Evolutionary conservation across 371 early-diverging fungal genomes (phyloP), one percentile per base, ranked within the genome.

Genomic region (Rhizopus arrhizus): DNA sequence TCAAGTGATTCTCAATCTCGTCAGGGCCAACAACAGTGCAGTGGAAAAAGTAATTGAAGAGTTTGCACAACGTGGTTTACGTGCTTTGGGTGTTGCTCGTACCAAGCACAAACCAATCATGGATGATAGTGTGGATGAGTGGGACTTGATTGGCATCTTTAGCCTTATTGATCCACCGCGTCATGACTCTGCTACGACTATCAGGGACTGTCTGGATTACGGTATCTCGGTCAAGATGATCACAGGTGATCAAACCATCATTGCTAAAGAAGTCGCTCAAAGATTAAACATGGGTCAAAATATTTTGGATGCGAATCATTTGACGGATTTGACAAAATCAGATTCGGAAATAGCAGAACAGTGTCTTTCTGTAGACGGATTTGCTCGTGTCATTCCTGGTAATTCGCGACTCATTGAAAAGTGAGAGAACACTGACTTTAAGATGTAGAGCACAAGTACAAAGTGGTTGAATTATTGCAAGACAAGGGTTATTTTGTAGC

Each of bases 121-220:
- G 15, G 59, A 59, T 31, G 59, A 59, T 5, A 82, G 79, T 9
- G 77, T 70, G 40, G 87, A 89, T 56, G 69, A 60, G 78, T 90
- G 83, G 86, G 70, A 75, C 66, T 35, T 78, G 4, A 83, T 91
- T 47, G 92, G 92, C 61, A 79, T 91, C 81, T 86, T 91, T 57
- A 85, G 88, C 32, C 72, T 98, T 56, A 87, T 95, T 52, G 98
- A 96, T 71, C 97, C 94, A 28, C 92, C 93, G n/a, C 87, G 87
- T 48, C 83, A 83, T 40, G 89, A 86, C 53, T 85, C 86, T 11
- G 82, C 85, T 45, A 62, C 73, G 31, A 91, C 91, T 10, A 88
- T 93, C 60, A 56, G 58, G 13, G 88, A 89, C 59, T 89, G 89
- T 65, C 65, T 66, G 15, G 56, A 70, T 34, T 78, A 88, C 62